These are phyloP conservation scores for Pisolithus albus DNA, from an alignment of 768 basidiomycete species.

Conservation along the genomic window DNA sequence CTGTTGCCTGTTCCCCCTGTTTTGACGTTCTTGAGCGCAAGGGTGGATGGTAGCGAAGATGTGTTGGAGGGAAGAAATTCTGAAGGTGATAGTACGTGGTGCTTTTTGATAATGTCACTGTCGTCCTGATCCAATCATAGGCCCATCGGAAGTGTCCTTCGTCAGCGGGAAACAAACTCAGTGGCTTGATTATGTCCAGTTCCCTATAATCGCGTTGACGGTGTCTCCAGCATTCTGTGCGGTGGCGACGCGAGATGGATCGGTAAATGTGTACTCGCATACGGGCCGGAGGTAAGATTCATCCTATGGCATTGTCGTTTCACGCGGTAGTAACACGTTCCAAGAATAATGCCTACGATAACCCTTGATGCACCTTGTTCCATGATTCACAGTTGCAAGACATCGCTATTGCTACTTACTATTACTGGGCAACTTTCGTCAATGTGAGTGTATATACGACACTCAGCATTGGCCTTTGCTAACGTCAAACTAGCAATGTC, in stretches of 20 bases:
- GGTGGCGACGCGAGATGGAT: constrained; percentile 71
- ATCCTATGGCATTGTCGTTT: not conserved
- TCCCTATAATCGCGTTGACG: constrained; percentile 59
- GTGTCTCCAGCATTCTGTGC: constrained; percentile 66
- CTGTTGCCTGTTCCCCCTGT: constrained; percentile 45
- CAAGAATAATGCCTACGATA: constrained; percentile 72
- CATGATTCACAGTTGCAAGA: constrained; percentile 58
- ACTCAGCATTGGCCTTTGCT: constrained; percentile 1
- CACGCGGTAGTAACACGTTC: not conserved
- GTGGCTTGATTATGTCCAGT: constrained; percentile 87
- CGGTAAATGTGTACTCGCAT: constrained; percentile 75
- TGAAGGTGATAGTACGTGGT: constrained; percentile 49
- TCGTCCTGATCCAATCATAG: constrained; percentile 24
- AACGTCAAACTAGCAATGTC: constrained; percentile 56
- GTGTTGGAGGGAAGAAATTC: constrained; percentile 75
- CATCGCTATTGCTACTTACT: constrained; percentile 67
- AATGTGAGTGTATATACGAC: constrained; percentile 44
- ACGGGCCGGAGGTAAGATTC: constrained; percentile 69
- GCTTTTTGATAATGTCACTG: not conserved
- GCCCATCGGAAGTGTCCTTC: constrained; percentile 62
- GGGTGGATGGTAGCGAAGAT: constrained; percentile 61
- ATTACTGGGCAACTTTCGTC: constrained; percentile 63
- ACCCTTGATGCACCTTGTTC: constrained; percentile 65
- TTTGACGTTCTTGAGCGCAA: constrained; percentile 51
- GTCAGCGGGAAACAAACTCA: constrained; percentile 61